phyloP scores from a whole-genome alignment of 192 early-diverging fungal genomes.

The Podila horticola region DNA sequence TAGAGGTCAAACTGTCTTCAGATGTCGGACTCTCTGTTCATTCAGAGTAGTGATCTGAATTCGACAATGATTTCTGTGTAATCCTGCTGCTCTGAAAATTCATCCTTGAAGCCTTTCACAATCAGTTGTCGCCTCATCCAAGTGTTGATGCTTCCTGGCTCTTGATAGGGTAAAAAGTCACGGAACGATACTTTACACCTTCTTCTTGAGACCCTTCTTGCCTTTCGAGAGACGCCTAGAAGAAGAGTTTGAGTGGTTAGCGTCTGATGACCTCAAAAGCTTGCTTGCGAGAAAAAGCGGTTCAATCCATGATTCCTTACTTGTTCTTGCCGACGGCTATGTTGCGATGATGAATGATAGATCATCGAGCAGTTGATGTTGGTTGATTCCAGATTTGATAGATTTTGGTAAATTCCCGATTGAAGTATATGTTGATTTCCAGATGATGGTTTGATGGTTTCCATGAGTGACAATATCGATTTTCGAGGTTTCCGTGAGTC shows the following conservation, averaged over 20 bases:
- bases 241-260: neutral
- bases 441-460: constrained; percentile 2
- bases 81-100: too few species aligned
- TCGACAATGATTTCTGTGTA: too few species aligned
- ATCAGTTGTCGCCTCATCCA: too few species aligned
- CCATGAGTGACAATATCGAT: neutral
- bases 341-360: neutral
- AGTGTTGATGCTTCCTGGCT: too few species aligned
- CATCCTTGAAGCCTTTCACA: too few species aligned
- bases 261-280: neutral
- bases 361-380: neutral
- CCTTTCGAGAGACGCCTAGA: constrained; percentile 95
- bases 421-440: neutral
- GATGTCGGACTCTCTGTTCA: too few species aligned
- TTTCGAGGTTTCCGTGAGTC: neutral
- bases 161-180: neutral
- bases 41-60: too few species aligned
- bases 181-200: constrained; percentile 79
- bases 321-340: constrained; percentile 55
- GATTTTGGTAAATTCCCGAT: constrained; percentile 11
- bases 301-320: constrained; percentile 9
- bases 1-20: too few species aligned
- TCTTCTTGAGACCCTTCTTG: constrained; percentile 99
- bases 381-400: constrained; percentile 4
- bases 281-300: neutral